Evolutionary conservation across 176 grass and related monocot genomes (phyloP), one percentile per base, ranked within the genome.

Genomic region (Zoysia japonica): DNA sequence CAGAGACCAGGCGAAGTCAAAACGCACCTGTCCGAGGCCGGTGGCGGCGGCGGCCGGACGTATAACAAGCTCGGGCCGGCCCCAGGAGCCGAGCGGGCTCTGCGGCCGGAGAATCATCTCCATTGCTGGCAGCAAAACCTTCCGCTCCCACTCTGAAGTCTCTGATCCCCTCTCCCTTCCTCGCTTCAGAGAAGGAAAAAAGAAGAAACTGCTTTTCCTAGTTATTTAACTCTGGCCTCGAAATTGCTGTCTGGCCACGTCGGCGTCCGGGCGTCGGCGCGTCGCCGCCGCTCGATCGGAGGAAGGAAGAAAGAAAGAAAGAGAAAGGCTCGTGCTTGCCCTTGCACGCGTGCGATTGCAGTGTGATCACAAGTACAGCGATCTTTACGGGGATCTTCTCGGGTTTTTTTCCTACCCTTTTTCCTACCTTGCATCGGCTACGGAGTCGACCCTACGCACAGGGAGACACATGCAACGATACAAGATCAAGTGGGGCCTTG

Each of bases 101-200:
- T 84, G 83, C 49, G 83, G 43, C 49, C 71, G 83, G 46, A 93
- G 77, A 54, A 77, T 72, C 76, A 91, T 88, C 85, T 90, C 86
- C 88, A 84, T 86, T 75, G 62, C 72, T 67, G 1, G 2, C 52
- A 57, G 3, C 48, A 76, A 77, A 80, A 69, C 41, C 76, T 47
- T 20, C 13, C 39, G 15, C 15, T 57, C 13, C 17, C 6, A 28
- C 28, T 28, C 28, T 28, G 28, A 28, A 28, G 28, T 28, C 17
- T 71, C 75, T 28, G 69, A 79, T 88, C 86, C 35, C 68, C 70
- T 11, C 16, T 4, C 7, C 44, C 11, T n/a, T n/a, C 7, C 11
- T n/a, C 46, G 37, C 66, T 42, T 0, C 38, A 65, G 75, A 66
- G 65, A 65, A 65, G 15, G 65, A 77, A 77, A 17, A 5, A 15